Conservation (phyloP, 108 stramenopile genomes). For the Aureococcus anophagefferens region DNA sequence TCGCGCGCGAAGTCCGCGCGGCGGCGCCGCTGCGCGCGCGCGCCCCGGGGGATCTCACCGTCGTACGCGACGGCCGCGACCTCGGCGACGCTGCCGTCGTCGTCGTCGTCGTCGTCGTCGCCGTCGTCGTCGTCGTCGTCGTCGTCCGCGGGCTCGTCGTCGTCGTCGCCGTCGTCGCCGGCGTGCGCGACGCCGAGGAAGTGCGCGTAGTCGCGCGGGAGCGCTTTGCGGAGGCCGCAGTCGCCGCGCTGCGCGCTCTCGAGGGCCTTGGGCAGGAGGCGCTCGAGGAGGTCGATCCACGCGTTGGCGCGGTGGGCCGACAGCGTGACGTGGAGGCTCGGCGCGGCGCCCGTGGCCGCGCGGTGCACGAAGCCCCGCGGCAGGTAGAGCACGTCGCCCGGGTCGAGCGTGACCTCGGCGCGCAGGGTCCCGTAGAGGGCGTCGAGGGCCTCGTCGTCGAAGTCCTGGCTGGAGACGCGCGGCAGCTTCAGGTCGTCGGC, state of each 20-base stretch:
- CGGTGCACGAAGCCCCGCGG: slow-evolving; percentile 96
- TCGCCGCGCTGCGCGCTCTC: slow-evolving; percentile 52
- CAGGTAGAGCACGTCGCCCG: slow-evolving; percentile 84
- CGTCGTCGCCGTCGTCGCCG: slow-evolving; percentile 22
- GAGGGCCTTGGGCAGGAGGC: slow-evolving; percentile 74
- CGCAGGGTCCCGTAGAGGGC: slow-evolving; percentile 29
- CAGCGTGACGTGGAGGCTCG: slow-evolving; percentile 90
- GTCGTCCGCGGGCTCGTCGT: slow-evolving; percentile 30
- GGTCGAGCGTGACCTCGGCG: slow-evolving; percentile 65
- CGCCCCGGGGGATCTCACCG: neutral
- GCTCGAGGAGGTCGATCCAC: slow-evolving; percentile 78
- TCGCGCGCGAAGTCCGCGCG: slow-evolving; percentile 9
- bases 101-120: slow-evolving; percentile 9
- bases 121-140: slow-evolving; percentile 52
- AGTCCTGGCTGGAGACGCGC: slow-evolving; percentile 10
- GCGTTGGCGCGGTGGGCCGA: slow-evolving; percentile 81
- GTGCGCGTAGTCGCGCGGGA: slow-evolving; percentile 72
- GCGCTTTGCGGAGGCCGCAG: slow-evolving; percentile 56
- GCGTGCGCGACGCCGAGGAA: slow-evolving; percentile 85
- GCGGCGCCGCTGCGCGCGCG: slow-evolving; percentile 30
- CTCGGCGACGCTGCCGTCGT: neutral
- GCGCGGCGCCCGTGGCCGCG: slow-evolving; percentile 19
- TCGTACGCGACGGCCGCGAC: neutral
- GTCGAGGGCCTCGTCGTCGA: slow-evolving; percentile 3
- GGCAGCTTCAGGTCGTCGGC: slow-evolving; percentile 42